Evolutionary conservation across 768 basidiomycete species (phyloP).

Genomic region (Mycena maculata): DNA sequence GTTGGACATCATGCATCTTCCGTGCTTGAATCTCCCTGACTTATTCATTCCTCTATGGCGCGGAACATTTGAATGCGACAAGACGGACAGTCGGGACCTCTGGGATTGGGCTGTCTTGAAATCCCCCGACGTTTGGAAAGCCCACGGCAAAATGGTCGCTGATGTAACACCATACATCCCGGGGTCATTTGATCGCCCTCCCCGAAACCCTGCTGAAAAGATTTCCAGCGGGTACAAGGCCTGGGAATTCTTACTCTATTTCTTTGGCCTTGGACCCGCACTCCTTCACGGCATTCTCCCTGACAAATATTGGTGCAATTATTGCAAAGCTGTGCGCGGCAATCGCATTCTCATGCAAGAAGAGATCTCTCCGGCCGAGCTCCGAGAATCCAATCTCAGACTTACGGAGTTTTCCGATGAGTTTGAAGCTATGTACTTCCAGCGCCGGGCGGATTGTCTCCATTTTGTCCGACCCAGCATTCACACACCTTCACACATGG

Average conservation of each 20-base stretch:
- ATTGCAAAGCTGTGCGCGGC: conserved; percentile 39
- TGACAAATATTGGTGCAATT: conserved; percentile 36
- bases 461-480: conserved; percentile 46
- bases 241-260: conserved; percentile 42
- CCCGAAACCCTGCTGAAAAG: conserved; percentile 40
- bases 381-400: conserved; percentile 28
- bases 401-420: conserved; percentile 41
- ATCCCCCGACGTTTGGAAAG: conserved; percentile 35
- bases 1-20: conserved; percentile 48
- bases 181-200: conserved; percentile 47
- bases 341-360: conserved; percentile 39
- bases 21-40: conserved; percentile 38
- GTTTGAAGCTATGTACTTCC: conserved; percentile 45
- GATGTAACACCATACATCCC: conserved; percentile 40
- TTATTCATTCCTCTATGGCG: conserved; percentile 39
- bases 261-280: conserved; percentile 43
- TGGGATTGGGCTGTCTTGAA: conserved; percentile 39
- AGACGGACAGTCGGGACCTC: conserved; percentile 14
- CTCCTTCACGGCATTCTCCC: conserved; percentile 38
- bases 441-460: conserved; percentile 41
- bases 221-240: conserved; percentile 44
- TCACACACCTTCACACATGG: conserved; percentile 44
- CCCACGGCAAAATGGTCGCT: conserved; percentile 38
- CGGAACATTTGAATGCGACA: conserved; percentile 32
- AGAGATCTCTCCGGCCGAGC: conserved; percentile 26